phyloP scores from a whole-genome alignment of 768 basidiomycete genomes.

The Fistulinella prunicolor region DNA sequence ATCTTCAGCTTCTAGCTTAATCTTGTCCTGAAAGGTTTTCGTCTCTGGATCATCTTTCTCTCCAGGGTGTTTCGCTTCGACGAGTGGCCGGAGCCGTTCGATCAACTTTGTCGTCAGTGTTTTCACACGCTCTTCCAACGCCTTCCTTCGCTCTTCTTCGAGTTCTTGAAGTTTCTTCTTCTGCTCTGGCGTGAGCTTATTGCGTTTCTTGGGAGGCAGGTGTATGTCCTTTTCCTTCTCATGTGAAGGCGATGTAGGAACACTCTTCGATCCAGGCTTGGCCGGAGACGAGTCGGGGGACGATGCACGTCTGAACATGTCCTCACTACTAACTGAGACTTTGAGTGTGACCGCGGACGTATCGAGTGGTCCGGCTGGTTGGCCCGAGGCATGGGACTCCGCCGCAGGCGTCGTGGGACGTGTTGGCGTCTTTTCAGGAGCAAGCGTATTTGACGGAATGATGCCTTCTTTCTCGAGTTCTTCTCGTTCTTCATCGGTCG shows the following conservation, averaged over 20 bases:
- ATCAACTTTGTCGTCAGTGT: conserved; percentile 74
- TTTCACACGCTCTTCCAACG: conserved; percentile 74
- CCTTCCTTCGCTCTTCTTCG: conserved; percentile 76
- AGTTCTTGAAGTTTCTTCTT: conserved; percentile 78
- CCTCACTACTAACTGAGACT: conserved; percentile 19
- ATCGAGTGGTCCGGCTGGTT: conserved; percentile 8
- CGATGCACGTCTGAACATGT: conserved; percentile 13
- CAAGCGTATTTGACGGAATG: conserved; percentile 19
- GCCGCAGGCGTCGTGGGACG: conserved; percentile 18
- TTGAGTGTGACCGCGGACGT: conserved; percentile 17
- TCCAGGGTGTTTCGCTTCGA: conserved; percentile 84
- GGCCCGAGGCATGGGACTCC: conserved; percentile 8
- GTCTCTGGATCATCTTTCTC: conserved; percentile 83
- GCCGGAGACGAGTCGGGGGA: conserved; percentile 15
- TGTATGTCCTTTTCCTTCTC: conserved; percentile 41
- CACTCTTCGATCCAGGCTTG: conserved; percentile 22
- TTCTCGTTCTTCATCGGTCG: conserved; percentile 89
- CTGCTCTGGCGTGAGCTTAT: conserved; percentile 77
- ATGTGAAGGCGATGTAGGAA: conserved; percentile 24
- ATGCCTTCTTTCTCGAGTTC: conserved; percentile 76
- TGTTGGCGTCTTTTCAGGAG: conserved; percentile 12
- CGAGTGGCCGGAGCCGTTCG: conserved; percentile 84
- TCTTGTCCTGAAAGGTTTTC: conserved; percentile 67
- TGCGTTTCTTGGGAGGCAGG: conserved; percentile 31
- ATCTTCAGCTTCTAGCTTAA: conserved; percentile 86